Conservation (phyloP, 768 basidiomycete genomes). For the Boletus reticulatus region DNA sequence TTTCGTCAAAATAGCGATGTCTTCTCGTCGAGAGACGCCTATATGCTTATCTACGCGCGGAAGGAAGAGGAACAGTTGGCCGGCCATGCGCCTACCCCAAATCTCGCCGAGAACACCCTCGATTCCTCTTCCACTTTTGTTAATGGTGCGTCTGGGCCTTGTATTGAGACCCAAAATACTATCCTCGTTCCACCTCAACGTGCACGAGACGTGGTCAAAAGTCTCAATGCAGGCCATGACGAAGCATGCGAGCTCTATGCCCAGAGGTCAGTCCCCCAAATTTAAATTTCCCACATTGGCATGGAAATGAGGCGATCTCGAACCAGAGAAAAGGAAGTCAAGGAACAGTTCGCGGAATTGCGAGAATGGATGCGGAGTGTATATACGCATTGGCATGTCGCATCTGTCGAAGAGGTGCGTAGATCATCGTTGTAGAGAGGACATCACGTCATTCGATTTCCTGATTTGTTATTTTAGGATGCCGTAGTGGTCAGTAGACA, state of each 20-base stretch:
- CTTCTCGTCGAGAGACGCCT: constrained; percentile 77
- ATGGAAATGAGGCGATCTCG: constrained; percentile 14
- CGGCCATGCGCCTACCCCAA: constrained; percentile 15
- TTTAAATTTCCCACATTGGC: constrained; percentile 10
- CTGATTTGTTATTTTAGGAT: constrained; percentile 37
- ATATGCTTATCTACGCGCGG: constrained; percentile 90
- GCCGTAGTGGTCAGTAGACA: constrained; percentile 58
- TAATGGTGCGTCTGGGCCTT: constrained; percentile 21
- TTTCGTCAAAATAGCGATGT: constrained; percentile 40
- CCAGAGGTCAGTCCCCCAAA: constrained; percentile 40
- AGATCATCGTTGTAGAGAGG: constrained; percentile 1
- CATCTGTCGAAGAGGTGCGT: constrained; percentile 47
- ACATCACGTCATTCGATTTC: constrained; percentile 10
- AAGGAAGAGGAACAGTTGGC: constrained; percentile 25
- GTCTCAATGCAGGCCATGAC: constrained; percentile 55
- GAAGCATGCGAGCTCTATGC: constrained; percentile 49
- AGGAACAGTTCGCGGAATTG: constrained; percentile 45
- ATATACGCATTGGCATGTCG: constrained; percentile 60
- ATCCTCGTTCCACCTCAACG: constrained; percentile 50
- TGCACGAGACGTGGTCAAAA: constrained; percentile 52
- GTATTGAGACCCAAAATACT: constrained; percentile 6
- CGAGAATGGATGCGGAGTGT: constrained; percentile 56
- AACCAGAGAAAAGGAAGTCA: constrained; percentile 43
- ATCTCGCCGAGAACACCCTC: constrained; percentile 17
- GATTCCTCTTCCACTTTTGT: constrained; percentile 13